Percentiles rank a stretch among this genome's conserved stretches.
Evolutionary conservation across 2,329 filamentous ascomycete genomes (phyloP).

Genomic region (Dothideomycetes sp.): DNA sequence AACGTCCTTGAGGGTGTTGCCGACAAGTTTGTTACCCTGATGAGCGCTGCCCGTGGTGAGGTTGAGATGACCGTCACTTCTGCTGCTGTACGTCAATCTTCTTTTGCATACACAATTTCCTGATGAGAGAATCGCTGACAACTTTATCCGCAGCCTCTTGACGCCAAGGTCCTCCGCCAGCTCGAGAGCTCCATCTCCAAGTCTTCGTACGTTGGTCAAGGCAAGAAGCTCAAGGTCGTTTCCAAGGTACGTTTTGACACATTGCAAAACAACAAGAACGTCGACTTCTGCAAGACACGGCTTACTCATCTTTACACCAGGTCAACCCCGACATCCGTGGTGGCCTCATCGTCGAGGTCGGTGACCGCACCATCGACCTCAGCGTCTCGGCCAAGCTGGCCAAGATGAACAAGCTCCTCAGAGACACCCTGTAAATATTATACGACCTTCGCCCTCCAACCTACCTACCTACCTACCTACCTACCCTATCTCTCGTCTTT

Average conservation of each 20-base stretch:
- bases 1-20: constrained; percentile 71
- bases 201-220: constrained; percentile 76
- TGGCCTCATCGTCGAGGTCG: constrained; percentile 89
- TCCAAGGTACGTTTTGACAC: constrained; percentile 56
- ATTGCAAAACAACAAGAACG: too few relatives aligned
- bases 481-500: background rate
- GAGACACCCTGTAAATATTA: constrained; percentile 79
- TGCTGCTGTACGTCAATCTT: constrained; percentile 59
- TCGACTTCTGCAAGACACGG: constrained; percentile 13
- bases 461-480: background rate
- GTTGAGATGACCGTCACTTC: constrained; percentile 86
- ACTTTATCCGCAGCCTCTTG: constrained; percentile 55
- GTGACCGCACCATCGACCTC: constrained; percentile 95
- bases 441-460: constrained; percentile 6
- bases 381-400: constrained; percentile 89
- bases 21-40: constrained; percentile 79
- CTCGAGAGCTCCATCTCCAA: constrained; percentile 83
- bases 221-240: constrained; percentile 97
- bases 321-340: constrained; percentile 93
- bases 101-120: background rate
- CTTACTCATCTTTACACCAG: constrained; percentile 34
- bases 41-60: constrained; percentile 85
- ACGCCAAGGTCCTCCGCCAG: constrained; percentile 74
- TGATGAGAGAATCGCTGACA: constrained; percentile 12
- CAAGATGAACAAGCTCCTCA: constrained; percentile 99